Evolutionary conservation across 2,329 filamentous ascomycete genomes (phyloP), one percentile per base, ranked within the genome.

Genomic region (Rhytidhysteron rufulum): DNA sequence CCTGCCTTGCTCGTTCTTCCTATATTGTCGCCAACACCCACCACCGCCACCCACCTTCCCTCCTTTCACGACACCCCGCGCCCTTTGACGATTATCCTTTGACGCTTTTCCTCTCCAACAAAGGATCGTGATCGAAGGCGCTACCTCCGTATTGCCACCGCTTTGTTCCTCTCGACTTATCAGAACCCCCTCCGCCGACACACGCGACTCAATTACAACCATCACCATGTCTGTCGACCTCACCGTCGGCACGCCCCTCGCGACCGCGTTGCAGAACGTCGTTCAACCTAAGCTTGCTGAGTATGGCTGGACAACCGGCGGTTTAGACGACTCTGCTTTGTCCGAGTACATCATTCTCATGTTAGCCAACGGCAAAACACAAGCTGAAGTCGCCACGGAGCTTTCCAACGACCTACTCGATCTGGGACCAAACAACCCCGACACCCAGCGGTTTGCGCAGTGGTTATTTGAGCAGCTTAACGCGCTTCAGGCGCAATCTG

Each of bases 331-430:
- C 65, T 83, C 84, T 18, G 87, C 88, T 27, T 79, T 98, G 44
- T 85, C 89, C 44, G 93, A 98, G 70, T 98, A 97, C 70, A 93
- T 98, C 52, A 85, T 97, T 43, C 80, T 97, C 48, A 96, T 97
- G 91, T 79, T 98, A 22, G 88, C 88, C 47, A 97, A 96, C 69
- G 88, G 90, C 56, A 96, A 95, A 68, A 89, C 86, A 4, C 85
- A 95, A 63, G 82, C 90, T 37, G 85, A 96, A 62, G 91, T 98
- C 50, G 86, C 89, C 8, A 74, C 80, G 31, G 93, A 98, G 63
- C 80, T 98, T 11, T 86, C 90, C 1, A 85, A 83, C 49, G 93
- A 98, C 55, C 78, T 98, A 31, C 78, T 98, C 3, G 82, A 82
- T 42, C 78, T 96, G 4, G 81, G 82, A 3, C 82, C 88, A 34